These are phyloP conservation scores for Auxenochlorella pyrenoidosa DNA, from an alignment of 139 green algal genomes.

Conservation along the genomic window DNA sequence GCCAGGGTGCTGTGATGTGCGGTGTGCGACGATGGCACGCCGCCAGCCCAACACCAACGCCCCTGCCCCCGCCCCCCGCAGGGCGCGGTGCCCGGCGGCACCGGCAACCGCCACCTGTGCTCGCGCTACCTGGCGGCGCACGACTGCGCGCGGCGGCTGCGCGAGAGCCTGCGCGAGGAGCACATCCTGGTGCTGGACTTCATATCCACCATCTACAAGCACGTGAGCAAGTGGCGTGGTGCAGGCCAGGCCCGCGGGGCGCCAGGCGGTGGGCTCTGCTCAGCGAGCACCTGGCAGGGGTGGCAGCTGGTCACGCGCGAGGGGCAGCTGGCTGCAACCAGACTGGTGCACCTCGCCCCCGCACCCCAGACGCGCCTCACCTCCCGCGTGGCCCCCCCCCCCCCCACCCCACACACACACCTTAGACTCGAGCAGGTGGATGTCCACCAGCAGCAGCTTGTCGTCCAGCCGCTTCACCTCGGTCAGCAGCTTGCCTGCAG, in stretches of 20 bases:
- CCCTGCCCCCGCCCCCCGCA: neutral
- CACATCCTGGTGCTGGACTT: slow-evolving; percentile 59
- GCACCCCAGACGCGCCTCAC: no score
- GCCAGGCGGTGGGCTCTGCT: no score
- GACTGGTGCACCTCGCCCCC: no score
- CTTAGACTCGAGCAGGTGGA: slow-evolving; percentile 95
- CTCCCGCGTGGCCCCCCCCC: neutral
- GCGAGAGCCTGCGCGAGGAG: slow-evolving; percentile 54
- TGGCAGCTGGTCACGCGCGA: no score
- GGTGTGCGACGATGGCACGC: no score
- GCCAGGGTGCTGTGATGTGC: no score
- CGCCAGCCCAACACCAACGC: no score
- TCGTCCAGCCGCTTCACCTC: slow-evolving; percentile 99
- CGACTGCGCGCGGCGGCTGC: slow-evolving; percentile 47
- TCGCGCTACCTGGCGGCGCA: slow-evolving; percentile 32
- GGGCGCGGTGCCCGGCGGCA: slow-evolving; percentile 6
- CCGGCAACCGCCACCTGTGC: slow-evolving; percentile 12
- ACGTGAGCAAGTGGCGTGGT: slow-evolving; percentile 38
- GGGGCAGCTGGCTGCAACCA: no score
- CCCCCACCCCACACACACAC: neutral
- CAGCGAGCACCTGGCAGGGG: no score
- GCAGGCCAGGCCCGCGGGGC: no score
- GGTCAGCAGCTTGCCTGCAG: slow-evolving; percentile 73
- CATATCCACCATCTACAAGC: slow-evolving; percentile 51
- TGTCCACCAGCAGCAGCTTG: slow-evolving; percentile 98